Evolutionary conservation across 495 filamentous ascomycete species (phyloP).

Genomic region (Aspergillus haitiensis): DNA sequence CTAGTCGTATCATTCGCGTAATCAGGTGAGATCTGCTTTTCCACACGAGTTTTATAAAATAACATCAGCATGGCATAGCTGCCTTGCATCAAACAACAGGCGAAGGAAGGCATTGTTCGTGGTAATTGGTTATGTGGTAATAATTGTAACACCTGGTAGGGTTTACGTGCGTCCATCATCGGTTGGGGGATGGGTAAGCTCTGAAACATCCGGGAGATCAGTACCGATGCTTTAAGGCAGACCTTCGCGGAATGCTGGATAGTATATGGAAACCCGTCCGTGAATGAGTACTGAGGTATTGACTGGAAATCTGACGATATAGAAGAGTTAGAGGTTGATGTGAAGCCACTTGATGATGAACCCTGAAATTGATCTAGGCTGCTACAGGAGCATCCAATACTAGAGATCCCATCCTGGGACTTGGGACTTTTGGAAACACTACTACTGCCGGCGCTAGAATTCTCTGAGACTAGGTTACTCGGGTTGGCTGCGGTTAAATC

Average conservation of each 20-base stretch:
- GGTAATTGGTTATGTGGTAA: slow-evolving; percentile 38
- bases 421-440: slow-evolving; percentile 29
- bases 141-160: slow-evolving; percentile 27
- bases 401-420: slow-evolving; percentile 30
- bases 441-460: background rate
- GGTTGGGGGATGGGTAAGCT: slow-evolving; percentile 53
- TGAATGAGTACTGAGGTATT: slow-evolving; percentile 36
- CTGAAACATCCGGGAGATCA: slow-evolving; percentile 53
- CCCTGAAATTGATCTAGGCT: slow-evolving; percentile 36
- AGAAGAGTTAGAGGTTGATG: slow-evolving; percentile 40
- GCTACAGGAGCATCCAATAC: slow-evolving; percentile 38
- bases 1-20: slow-evolving; percentile 31
- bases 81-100: slow-evolving; percentile 63
- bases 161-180: slow-evolving; percentile 19
- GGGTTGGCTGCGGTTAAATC: slow-evolving; percentile 49
- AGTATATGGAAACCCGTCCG: slow-evolving; percentile 50
- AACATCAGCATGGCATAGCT: slow-evolving; percentile 63
- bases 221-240: slow-evolving; percentile 51
- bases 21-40: slow-evolving; percentile 47
- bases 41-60: slow-evolving; percentile 49
- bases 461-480: slow-evolving; percentile 24
- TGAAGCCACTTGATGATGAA: slow-evolving; percentile 39
- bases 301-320: slow-evolving; percentile 37
- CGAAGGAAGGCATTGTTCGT: slow-evolving; percentile 61
- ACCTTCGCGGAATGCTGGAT: slow-evolving; percentile 55